A percentile compares a stretch with the other conserved stretches of the same genome.
These are phyloP conservation scores for Mortierella sp. DNA, from an alignment of 371 early-diverging fungal genomes.

Conservation along the genomic window DNA sequence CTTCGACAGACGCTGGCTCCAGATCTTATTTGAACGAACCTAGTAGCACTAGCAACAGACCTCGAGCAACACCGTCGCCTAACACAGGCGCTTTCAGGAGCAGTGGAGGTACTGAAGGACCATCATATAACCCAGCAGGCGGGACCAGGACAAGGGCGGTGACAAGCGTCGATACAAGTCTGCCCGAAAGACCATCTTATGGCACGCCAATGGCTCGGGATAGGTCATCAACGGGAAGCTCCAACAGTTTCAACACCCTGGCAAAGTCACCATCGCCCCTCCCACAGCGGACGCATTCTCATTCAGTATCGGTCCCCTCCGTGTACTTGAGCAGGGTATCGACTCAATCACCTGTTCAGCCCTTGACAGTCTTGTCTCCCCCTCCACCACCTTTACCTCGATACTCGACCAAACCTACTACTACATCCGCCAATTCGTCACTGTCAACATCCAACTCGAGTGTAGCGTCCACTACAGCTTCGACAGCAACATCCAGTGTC, in stretches of 20 bases:
- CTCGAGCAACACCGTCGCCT: conserved; percentile 20
- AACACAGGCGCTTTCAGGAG: conserved; percentile 21
- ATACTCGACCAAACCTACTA: conserved; percentile 22
- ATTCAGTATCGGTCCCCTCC: conserved; percentile 41
- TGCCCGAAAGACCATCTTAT: conserved; percentile 14
- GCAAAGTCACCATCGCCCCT: conserved; percentile 29
- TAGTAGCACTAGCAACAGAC: background rate
- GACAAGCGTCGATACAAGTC: conserved; percentile 24
- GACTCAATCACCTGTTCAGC: conserved; percentile 13
- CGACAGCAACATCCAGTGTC: background rate
- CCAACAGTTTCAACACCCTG: background rate
- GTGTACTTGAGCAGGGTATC: conserved; percentile 16
- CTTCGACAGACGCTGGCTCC: conserved; percentile 4
- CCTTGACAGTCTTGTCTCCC: conserved; percentile 7
- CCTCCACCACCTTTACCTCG: conserved; percentile 26
- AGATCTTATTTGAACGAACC: conserved; percentile 18
- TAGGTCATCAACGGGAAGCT: conserved; percentile 10
- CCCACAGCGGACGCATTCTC: conserved; percentile 35
- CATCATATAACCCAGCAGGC: background rate
- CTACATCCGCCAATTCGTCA: background rate
- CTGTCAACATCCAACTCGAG: conserved; percentile 1
- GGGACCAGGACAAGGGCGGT: conserved; percentile 35
- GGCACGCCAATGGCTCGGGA: conserved; percentile 16
- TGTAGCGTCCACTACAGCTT: background rate
- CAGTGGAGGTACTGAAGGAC: background rate